Evolutionary conservation across 2,329 filamentous ascomycete genomes (phyloP), one percentile per base, ranked within the genome.

Genomic region (Neopestalotiopsis clavispora): DNA sequence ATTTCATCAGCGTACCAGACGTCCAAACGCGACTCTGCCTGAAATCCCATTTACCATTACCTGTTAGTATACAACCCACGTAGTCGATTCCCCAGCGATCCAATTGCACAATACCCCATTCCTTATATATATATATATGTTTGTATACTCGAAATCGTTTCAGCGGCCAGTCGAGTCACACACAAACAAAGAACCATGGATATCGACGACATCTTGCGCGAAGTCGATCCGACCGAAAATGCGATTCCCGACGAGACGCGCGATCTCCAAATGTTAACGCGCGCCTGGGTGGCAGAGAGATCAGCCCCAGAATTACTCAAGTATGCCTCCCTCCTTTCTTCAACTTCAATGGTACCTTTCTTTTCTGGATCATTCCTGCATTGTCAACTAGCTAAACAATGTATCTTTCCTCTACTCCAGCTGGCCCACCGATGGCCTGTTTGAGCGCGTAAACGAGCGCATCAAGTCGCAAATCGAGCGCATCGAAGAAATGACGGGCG

Each of bases 261-360:
- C 76, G 95, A 98, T 81, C 87, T 98, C 73, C 94, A 98, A 80
- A 90, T 93, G 66, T 84, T 99, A 74, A 98, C 95, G 74, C 92
- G 95, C 75, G 92, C 91, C 75, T 99, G 95, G 95, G 89, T 98
- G 59, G 94, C 95, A 58, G 97, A 99, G 81, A 90, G 96, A 74
- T 93, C 92, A 68, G 91, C 94, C 59, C 94, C 95, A 2, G 95
- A 98, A 80, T 85, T 99, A n/a, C 84, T 98, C 52, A 89, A 91
- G 81, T 98, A 90, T 81, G 84, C 13, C 9, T 20, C 28, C 14
- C 30, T n/a, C 40, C 17, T 17, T 34, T 34, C 14, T 56, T 20
- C 74, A 23, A 62, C 30, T 57, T 42, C 30, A 14, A 38, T 10
- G 34, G 34, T 38, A 12, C 23, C 4, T 30, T 23, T n/a, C 9